Evolutionary conservation across 352 stramenopile genomes (phyloP).

Genomic region (Phytophthora aleatoria): DNA sequence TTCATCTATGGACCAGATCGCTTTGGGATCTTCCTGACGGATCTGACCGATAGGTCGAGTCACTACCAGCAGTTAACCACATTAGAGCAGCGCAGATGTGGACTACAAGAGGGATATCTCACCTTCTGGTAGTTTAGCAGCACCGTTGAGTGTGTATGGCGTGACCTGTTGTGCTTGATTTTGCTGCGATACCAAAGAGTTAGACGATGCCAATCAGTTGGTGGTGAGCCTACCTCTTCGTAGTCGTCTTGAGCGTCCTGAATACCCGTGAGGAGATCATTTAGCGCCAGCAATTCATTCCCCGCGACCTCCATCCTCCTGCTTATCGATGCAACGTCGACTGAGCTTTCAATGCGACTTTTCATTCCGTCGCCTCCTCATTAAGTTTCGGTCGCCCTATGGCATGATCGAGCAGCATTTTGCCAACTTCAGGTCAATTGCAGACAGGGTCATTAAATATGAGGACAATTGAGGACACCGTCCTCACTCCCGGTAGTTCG

Average conservation of each 20-base stretch:
- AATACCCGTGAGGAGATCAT: slow-evolving; percentile 35
- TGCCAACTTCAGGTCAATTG: not conserved
- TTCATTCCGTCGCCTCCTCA: slow-evolving; percentile 16
- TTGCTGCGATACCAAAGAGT: slow-evolving; percentile 1
- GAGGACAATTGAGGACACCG: slow-evolving; percentile 9
- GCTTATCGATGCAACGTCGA: slow-evolving; percentile 1
- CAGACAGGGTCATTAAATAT: not conserved
- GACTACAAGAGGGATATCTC: not conserved
- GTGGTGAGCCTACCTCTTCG: slow-evolving; percentile 23
- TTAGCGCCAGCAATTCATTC: slow-evolving; percentile 40
- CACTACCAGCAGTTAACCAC: slow-evolving; percentile 26
- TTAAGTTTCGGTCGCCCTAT: not conserved
- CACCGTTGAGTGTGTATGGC: slow-evolving; percentile 32
- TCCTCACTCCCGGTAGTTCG: slow-evolving; percentile 4
- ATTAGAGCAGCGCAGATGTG: not conserved
- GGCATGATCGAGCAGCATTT: no score
- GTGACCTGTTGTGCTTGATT: slow-evolving; percentile 28
- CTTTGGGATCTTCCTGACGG: slow-evolving; percentile 55
- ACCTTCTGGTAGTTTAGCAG: slow-evolving; percentile 41
- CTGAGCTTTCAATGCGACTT: slow-evolving; percentile 23
- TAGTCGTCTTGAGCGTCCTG: slow-evolving; percentile 31
- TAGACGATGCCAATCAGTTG: not conserved
- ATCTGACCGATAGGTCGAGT: slow-evolving; percentile 79
- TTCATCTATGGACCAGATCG: slow-evolving; percentile 78
- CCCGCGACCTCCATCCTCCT: slow-evolving; percentile 37